Evolutionary conservation across 2,329 filamentous ascomycete genomes (phyloP).

Genomic region (Diplodia sapinea): DNA sequence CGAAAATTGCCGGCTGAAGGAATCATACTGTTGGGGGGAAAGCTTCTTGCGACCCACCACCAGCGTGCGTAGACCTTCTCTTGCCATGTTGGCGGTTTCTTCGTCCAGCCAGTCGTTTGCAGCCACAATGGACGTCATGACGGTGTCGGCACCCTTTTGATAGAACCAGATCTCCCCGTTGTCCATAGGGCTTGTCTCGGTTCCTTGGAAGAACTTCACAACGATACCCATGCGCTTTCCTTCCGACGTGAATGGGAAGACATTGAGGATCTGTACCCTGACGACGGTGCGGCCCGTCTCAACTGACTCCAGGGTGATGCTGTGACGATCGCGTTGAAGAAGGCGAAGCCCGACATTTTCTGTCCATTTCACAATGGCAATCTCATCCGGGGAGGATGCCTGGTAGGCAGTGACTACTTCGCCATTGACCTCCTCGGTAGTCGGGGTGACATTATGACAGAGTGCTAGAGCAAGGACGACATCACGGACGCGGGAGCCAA

Average conservation of each 20-base stretch:
- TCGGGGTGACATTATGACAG: constrained; percentile 97
- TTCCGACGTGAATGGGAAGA: constrained; percentile 97
- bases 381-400: constrained; percentile 96
- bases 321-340: constrained; percentile 82
- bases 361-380: constrained; percentile 95
- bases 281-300: constrained; percentile 77
- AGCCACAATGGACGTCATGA: constrained; percentile 95
- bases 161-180: constrained; percentile 94
- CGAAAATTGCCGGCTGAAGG: constrained; percentile 76
- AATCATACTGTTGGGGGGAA: constrained; percentile 76
- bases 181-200: constrained; percentile 51
- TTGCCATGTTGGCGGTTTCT: constrained; percentile 99
- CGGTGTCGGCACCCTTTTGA: constrained; percentile 96
- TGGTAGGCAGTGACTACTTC: constrained; percentile 83
- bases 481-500: constrained; percentile 89
- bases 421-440: constrained; percentile 81
- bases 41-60: constrained; percentile 93
- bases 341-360: constrained; percentile 88
- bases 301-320: constrained; percentile 80
- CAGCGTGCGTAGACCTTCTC: constrained; percentile 90
- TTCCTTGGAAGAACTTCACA: constrained; percentile 72
- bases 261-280: constrained; percentile 84
- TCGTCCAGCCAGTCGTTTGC: constrained; percentile 99
- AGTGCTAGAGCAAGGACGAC: constrained; percentile 89
- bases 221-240: constrained; percentile 98